These are phyloP conservation scores for Tillandsia leiboldiana DNA, from an alignment of 176 grass and related monocot genomes.

Conservation along the genomic window DNA sequence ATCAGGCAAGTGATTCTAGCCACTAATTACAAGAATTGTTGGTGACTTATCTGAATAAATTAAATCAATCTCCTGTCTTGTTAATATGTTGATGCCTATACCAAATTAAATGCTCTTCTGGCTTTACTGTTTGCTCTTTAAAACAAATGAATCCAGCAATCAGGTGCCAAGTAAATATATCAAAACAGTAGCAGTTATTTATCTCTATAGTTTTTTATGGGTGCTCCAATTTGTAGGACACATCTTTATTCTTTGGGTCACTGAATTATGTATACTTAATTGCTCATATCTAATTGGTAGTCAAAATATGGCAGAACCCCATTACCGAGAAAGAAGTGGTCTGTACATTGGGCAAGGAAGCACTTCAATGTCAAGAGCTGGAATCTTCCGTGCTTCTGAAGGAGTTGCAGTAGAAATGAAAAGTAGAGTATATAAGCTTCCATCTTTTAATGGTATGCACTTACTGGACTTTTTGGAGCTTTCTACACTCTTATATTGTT, in stretches of 20 bases:
- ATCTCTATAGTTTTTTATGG: background rate
- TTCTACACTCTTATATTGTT: background rate
- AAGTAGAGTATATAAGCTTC: slow-evolving; percentile 69
- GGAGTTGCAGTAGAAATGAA: slow-evolving; percentile 86
- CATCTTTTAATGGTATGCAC: slow-evolving; percentile 80
- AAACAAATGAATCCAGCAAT: background rate
- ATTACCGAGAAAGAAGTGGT: slow-evolving; percentile 71
- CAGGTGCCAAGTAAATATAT: background rate
- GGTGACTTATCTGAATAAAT: background rate
- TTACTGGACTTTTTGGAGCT: background rate
- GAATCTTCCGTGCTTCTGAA: slow-evolving; percentile 80
- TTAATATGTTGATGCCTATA: no score
- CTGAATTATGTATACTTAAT: slow-evolving; percentile 6
- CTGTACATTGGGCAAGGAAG: slow-evolving; percentile 83
- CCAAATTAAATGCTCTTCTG: background rate
- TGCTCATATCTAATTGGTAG: slow-evolving; percentile 20
- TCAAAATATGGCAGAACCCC: slow-evolving; percentile 43
- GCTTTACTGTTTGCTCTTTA: background rate
- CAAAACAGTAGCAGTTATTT: background rate
- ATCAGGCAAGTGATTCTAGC: slow-evolving; percentile 39
- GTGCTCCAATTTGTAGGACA: background rate
- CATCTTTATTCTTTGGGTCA: background rate
- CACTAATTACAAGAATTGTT: background rate
- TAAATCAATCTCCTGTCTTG: background rate
- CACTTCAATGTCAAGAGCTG: slow-evolving; percentile 70